Evolutionary conservation across 768 basidiomycete species (phyloP).

Genomic region (Dentipellis fragilis): DNA sequence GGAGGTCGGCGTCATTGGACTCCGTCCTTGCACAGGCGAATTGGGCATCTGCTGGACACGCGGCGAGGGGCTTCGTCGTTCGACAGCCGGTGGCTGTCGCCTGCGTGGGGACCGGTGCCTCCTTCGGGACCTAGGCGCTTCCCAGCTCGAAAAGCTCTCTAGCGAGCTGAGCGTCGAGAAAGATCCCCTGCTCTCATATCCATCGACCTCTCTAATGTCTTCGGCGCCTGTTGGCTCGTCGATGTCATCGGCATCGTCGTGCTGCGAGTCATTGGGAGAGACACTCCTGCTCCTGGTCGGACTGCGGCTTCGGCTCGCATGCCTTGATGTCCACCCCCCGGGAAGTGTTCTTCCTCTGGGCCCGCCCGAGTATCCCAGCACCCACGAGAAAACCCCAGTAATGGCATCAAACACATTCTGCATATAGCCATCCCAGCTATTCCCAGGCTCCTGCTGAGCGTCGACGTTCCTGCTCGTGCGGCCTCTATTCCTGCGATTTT

Average conservation of each 20-base stretch:
- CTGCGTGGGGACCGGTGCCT: slow-evolving; percentile 14
- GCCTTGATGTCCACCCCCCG: background rate
- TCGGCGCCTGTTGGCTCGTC: background rate
- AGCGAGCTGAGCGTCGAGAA: slow-evolving; percentile 44
- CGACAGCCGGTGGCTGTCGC: background rate
- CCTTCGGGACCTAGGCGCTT: slow-evolving; percentile 21
- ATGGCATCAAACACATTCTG: background rate
- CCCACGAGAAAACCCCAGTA: background rate
- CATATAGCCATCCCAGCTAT: background rate
- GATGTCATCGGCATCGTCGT: background rate
- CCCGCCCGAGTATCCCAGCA: background rate
- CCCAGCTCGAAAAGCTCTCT: slow-evolving; percentile 24
- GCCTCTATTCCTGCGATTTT: background rate
- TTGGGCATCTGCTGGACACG: background rate
- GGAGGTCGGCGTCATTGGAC: slow-evolving; percentile 5
- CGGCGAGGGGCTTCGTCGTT: background rate
- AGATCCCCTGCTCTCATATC: slow-evolving; percentile 21
- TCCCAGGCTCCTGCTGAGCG: background rate
- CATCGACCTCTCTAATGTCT: slow-evolving; percentile 13
- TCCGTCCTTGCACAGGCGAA: background rate
- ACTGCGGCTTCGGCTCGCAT: background rate
- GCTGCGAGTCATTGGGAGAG: background rate
- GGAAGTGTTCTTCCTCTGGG: background rate
- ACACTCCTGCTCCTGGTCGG: background rate
- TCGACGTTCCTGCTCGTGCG: background rate